Evolutionary conservation across 805 yeast species (phyloP).

Genomic region (Grigorovia jiainica): DNA sequence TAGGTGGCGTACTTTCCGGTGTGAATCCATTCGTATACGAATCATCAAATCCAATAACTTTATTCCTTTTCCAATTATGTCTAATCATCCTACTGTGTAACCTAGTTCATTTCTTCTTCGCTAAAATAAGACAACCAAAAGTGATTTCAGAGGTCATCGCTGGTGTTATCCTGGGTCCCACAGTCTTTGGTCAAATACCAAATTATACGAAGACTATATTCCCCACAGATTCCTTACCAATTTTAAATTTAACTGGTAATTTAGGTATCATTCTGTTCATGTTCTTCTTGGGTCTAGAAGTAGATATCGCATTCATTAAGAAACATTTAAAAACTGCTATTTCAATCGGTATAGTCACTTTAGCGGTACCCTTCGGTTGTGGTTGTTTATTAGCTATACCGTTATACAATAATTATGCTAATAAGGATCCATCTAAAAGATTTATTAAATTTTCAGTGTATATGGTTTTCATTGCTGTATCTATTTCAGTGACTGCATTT

Average conservation of each 20-base stretch:
- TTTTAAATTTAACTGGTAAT: slow-evolving; percentile 59
- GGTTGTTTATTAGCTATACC: slow-evolving; percentile 70
- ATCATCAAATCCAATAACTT: slow-evolving; percentile 50
- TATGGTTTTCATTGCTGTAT: slow-evolving; percentile 75
- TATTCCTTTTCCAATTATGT: slow-evolving; percentile 62
- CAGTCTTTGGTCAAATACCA: slow-evolving; percentile 65
- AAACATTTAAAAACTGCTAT: slow-evolving; percentile 53
- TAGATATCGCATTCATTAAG: slow-evolving; percentile 55
- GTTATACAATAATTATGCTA: slow-evolving; percentile 45
- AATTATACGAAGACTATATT: slow-evolving; percentile 56
- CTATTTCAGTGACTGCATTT: slow-evolving; percentile 77
- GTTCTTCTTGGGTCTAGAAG: slow-evolving; percentile 73
- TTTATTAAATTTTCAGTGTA: slow-evolving; percentile 56
- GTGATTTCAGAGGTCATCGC: slow-evolving; percentile 77
- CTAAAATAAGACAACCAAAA: slow-evolving; percentile 59
- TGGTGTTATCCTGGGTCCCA: slow-evolving; percentile 68
- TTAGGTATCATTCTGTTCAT: slow-evolving; percentile 65
- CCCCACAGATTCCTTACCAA: slow-evolving; percentile 53
- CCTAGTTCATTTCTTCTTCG: slow-evolving; percentile 49
- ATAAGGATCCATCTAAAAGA: slow-evolving; percentile 23
- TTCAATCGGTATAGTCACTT: slow-evolving; percentile 58
- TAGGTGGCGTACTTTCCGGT: slow-evolving; percentile 67
- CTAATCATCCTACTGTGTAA: slow-evolving; percentile 53
- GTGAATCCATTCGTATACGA: slow-evolving; percentile 56
- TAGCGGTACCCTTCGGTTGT: slow-evolving; percentile 72